Evolutionary conservation across 495 filamentous ascomycete genomes (phyloP).

Genomic region (Penicillium canariense): DNA sequence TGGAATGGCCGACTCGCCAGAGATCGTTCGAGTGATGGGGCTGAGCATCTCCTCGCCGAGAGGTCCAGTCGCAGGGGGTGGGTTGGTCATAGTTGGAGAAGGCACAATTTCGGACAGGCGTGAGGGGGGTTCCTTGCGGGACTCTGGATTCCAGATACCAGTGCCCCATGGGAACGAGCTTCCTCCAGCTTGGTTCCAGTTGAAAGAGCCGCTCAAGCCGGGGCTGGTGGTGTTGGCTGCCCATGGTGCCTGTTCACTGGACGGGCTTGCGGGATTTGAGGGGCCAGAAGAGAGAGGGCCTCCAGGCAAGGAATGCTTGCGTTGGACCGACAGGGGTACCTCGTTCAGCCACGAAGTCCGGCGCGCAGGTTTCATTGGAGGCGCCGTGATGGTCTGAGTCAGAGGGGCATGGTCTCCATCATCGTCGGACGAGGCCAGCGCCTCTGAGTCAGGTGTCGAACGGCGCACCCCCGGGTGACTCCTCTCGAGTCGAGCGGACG

Average conservation of each 20-base stretch:
- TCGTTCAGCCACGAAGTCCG: conserved; percentile 58
- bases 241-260: conserved; percentile 71
- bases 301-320: conserved; percentile 49
- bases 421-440: conserved; percentile 88
- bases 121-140: conserved; percentile 70
- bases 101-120: conserved; percentile 73
- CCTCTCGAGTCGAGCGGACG: conserved; percentile 68
- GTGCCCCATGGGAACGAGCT: conserved; percentile 69
- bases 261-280: conserved; percentile 72
- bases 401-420: conserved; percentile 59
- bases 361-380: conserved; percentile 41
- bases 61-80: conserved; percentile 44
- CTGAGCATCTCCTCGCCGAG: conserved; percentile 52
- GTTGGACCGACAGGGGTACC: conserved; percentile 41
- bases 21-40: conserved; percentile 51
- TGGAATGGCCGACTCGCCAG: conserved; percentile 65
- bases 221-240: conserved; percentile 46
- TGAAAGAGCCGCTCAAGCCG: conserved; percentile 49
- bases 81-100: conserved; percentile 67
- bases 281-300: conserved; percentile 69
- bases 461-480: conserved; percentile 63
- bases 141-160: conserved; percentile 73
- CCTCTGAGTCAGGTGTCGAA: conserved; percentile 90
- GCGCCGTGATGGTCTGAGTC: conserved; percentile 34
- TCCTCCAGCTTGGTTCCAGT: conserved; percentile 56